Evolutionary conservation across 2,329 filamentous ascomycete genomes (phyloP).

Genomic region (Xylariaceae sp.): DNA sequence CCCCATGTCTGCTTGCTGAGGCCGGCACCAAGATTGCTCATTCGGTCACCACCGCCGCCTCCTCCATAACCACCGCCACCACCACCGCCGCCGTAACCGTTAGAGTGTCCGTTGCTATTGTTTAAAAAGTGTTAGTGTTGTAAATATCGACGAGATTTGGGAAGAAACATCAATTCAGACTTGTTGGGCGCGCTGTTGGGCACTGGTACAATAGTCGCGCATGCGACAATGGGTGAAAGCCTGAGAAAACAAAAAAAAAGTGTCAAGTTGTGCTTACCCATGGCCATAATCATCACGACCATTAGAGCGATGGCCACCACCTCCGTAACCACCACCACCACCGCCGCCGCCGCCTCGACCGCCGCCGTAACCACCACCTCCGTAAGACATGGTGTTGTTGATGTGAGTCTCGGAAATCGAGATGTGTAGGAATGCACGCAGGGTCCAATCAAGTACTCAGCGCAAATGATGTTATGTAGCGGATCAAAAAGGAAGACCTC

Average conservation of each 20-base stretch:
- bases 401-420: not conserved
- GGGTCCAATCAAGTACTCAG: constrained; percentile 26
- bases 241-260: not conserved
- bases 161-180: not conserved
- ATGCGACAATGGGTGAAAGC: not conserved
- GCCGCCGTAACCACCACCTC: constrained; percentile 58
- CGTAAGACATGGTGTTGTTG: constrained; percentile 70
- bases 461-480: constrained; percentile 30
- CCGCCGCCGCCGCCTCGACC: constrained; percentile 24
- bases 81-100: constrained; percentile 53
- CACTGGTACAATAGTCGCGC: not conserved
- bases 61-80: constrained; percentile 66
- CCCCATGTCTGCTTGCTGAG: constrained; percentile 90
- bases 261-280: constrained; percentile 37
- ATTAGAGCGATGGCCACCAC: constrained; percentile 37
- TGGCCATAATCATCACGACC: constrained; percentile 50
- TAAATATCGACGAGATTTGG: constrained; percentile 42
- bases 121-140: constrained; percentile 51
- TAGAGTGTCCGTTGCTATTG: constrained; percentile 56
- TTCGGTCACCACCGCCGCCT: constrained; percentile 81
- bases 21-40: constrained; percentile 87
- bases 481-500: constrained; percentile 17
- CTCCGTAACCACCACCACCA: constrained; percentile 46
- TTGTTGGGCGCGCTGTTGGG: not conserved
- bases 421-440: constrained; percentile 23